Conservation (phyloP, 345 rosid species). For the Eucalyptus brandiana region DNA sequence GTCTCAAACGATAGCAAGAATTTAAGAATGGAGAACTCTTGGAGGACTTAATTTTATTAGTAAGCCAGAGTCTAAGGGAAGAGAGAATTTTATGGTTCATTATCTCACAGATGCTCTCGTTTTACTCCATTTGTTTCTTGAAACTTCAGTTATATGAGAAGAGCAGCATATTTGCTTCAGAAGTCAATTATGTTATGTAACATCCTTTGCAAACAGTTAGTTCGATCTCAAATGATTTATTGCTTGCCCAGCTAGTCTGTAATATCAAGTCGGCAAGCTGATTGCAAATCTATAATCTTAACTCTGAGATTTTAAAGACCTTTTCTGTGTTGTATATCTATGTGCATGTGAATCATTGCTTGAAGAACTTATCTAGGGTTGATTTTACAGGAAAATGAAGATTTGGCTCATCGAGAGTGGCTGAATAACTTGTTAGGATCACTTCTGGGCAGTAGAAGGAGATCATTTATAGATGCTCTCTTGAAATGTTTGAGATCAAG, state of each 20-base stretch:
- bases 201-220: not conserved
- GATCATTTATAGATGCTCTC: slow-evolving; percentile 21
- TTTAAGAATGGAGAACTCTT: not conserved
- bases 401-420: slow-evolving; percentile 14
- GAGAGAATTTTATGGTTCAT: not conserved
- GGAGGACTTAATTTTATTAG: not conserved
- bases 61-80: not conserved
- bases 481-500: slow-evolving; percentile 27
- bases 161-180: not conserved
- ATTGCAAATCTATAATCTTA: not conserved
- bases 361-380: not conserved
- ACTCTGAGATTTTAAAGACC: not conserved
- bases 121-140: not conserved
- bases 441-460: slow-evolving; percentile 16
- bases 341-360: not conserved
- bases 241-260: not conserved
- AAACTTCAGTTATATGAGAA: not conserved
- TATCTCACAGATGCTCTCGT: not conserved
- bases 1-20: not conserved
- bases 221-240: not conserved
- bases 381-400: slow-evolving; percentile 25
- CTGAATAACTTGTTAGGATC: slow-evolving; percentile 23
- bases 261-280: not conserved
- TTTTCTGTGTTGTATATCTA: not conserved
- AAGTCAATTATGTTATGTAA: not conserved